Evolutionary conservation across 257 asterid species (phyloP).

Genomic region (Nicotiana knightiana): DNA sequence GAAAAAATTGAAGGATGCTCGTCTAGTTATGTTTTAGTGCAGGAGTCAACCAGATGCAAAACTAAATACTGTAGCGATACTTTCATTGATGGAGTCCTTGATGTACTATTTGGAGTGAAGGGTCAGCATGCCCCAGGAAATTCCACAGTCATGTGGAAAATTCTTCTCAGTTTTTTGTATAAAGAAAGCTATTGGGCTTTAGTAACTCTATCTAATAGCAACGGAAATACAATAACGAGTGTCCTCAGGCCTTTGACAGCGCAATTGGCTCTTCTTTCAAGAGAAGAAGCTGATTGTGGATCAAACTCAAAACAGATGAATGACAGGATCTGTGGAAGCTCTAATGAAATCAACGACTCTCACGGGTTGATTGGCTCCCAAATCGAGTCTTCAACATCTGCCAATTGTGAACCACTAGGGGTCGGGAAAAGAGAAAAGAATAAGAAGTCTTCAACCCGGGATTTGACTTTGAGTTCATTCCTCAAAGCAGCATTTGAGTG

Average conservation of each 20-base stretch:
- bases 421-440: conserved; percentile 45
- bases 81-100: conserved; percentile 56
- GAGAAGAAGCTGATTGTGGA: conserved; percentile 20
- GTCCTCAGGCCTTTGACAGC: conserved; percentile 67
- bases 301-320: conserved; percentile 15
- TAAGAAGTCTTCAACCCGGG: conserved; percentile 32
- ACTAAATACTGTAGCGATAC: conserved; percentile 25
- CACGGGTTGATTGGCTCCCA: conserved; percentile 44
- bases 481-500: conserved; percentile 53
- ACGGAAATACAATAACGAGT: conserved; percentile 40
- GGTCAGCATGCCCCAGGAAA: conserved; percentile 25
- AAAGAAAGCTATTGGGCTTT: conserved; percentile 53
- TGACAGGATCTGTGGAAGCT: conserved; percentile 10
- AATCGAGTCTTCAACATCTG: conserved; percentile 54
- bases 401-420: conserved; percentile 29
- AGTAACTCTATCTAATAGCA: conserved; percentile 47
- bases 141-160: conserved; percentile 65
- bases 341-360: conserved; percentile 26
- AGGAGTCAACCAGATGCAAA: conserved; percentile 38
- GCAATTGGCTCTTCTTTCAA: conserved; percentile 49
- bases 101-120: conserved; percentile 48
- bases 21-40: conserved; percentile 43
- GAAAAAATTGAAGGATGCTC: conserved; percentile 26
- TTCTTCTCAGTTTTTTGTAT: conserved; percentile 66
- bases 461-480: conserved; percentile 74